Evolutionary conservation across 306 rosid species (phyloP), one percentile per base, ranked within the genome.

Genomic region (Spatholobus suberectus): DNA sequence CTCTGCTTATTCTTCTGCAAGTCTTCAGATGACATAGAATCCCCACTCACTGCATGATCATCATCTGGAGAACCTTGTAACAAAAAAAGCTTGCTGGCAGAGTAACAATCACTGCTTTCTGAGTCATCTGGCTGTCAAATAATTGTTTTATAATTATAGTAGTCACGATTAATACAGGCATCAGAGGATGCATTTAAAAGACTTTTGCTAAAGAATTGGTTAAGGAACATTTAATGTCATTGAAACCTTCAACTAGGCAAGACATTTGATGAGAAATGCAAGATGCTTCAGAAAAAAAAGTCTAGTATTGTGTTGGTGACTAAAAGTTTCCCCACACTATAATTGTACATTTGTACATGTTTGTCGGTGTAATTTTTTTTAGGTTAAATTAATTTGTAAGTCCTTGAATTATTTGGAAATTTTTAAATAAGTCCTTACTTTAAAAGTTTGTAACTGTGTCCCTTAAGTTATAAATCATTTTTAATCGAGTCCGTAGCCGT

Each of bases 41-140:
- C 92, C 47, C 70, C 82, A 77, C 12, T 40, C 15, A 72, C 5
- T 62, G 74, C 73, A 78, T 4, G 84, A 83, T 90, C 88, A 75
- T 34, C 35, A 74, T 76, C 87, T 62, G 61, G 58, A 43, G 77
- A 52, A 73, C 63, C 80, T 84, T 61, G 81, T 79, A 71, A 52
- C 21, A 38, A 75, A 59, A 35, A 81, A 21, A 15, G 23, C 49
- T 78, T 69, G 74, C 75, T 62, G 49, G 70, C 63, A 54, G 85
- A 62, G 61, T 69, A 46, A 9, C 37, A 40, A 49, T 78, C 81
- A 49, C 68, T 10, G 26, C 86, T 62, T 86, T 84, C 90, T 37
- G 86, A 58, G 62, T 76, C 72, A 44, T 75, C 55, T 20, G 82
- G 66, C 97, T 93, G 90, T 70, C 52, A 90, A 29, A 86, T 62